Evolutionary conservation across 2,329 filamentous ascomycete species (phyloP).

Genomic region (Biscogniauxia sp.): DNA sequence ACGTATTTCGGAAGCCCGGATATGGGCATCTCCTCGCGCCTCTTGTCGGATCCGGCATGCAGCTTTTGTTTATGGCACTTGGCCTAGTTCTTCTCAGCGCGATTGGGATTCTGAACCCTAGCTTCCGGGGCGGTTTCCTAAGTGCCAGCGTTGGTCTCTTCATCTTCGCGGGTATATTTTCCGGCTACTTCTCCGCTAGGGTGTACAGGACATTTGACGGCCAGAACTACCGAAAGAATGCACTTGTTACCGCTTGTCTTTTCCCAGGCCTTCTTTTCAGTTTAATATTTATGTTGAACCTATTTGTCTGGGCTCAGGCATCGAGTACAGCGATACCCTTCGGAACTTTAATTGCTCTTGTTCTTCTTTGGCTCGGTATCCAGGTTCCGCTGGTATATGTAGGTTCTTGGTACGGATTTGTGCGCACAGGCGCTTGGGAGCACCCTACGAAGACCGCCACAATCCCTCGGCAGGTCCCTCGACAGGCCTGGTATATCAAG

Average conservation of each 20-base stretch:
- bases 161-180: conserved; percentile 78
- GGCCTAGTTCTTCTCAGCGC: conserved; percentile 72
- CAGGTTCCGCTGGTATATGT: conserved; percentile 82
- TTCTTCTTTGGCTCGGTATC: conserved; percentile 79
- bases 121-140: conserved; percentile 85
- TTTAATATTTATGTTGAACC: conserved; percentile 75
- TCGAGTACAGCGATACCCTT: conserved; percentile 87
- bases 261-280: conserved; percentile 77
- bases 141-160: conserved; percentile 82
- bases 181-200: conserved; percentile 81
- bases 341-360: conserved; percentile 69
- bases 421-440: conserved; percentile 66
- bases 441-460: conserved; percentile 76
- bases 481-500: conserved; percentile 72
- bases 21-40: conserved; percentile 74
- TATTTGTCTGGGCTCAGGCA: conserved; percentile 88
- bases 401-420: conserved; percentile 75
- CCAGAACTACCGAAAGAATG: conserved; percentile 71
- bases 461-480: conserved; percentile 71
- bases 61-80: conserved; percentile 77
- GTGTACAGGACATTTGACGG: conserved; percentile 84
- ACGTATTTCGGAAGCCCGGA: conserved; percentile 75
- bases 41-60: conserved; percentile 80
- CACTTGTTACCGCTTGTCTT: conserved; percentile 70
- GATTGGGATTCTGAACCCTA: conserved; percentile 77